phyloP scores from a whole-genome alignment of 192 early-diverging fungal genomes.

The Linnemannia elongata region DNA sequence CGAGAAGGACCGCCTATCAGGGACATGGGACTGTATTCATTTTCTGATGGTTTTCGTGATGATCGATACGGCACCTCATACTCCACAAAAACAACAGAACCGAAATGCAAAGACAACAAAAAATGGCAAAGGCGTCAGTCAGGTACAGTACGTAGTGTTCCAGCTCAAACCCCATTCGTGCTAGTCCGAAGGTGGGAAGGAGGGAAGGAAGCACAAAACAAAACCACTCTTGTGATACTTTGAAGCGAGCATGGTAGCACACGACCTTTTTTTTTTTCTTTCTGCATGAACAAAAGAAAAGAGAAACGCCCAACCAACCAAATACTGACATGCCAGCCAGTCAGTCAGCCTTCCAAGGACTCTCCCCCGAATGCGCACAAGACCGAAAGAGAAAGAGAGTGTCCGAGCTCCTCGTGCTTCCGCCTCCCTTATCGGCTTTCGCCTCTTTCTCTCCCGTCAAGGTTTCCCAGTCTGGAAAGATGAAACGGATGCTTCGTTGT shows the following conservation, averaged over 20 bases:
- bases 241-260: not conserved
- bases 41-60: no score
- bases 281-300: not conserved
- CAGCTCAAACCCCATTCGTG: not conserved
- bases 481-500: not conserved
- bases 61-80: no score
- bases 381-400: not conserved
- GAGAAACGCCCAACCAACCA: slow-evolving; percentile 5
- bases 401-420: not conserved
- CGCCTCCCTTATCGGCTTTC: not conserved
- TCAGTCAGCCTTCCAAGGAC: not conserved
- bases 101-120: not conserved
- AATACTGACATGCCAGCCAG: not conserved
- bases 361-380: not conserved
- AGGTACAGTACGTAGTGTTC: not conserved
- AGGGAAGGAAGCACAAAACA: not conserved
- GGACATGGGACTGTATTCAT: no score
- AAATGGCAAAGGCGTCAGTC: not conserved
- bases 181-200: not conserved
- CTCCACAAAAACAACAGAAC: not conserved
- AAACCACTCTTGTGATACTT: slow-evolving; percentile 3
- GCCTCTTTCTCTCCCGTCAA: not conserved
- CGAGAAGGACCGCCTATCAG: not conserved
- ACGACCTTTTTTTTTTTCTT: not conserved
- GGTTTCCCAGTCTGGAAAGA: not conserved